Evolutionary conservation across 1,284 basidiomycete genomes (phyloP).

Genomic region (Fomitopsis palustris): DNA sequence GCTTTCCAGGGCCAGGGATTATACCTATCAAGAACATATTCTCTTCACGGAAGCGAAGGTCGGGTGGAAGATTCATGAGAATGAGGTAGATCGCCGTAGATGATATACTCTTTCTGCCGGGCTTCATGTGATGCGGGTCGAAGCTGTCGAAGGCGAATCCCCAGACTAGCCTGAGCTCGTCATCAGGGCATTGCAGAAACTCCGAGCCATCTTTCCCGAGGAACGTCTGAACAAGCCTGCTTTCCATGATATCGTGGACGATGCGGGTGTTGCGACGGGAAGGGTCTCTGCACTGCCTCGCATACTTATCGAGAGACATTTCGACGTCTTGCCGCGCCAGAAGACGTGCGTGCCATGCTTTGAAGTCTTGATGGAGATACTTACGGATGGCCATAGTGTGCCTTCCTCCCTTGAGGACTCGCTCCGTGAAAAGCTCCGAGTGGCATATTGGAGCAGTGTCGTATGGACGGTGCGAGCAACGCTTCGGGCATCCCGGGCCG

Average conservation of each 20-base stretch:
- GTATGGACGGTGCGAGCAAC: neutral
- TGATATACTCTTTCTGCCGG: neutral
- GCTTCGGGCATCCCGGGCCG: neutral
- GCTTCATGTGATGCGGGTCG: neutral
- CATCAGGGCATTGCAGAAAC: neutral
- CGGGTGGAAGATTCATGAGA: conserved; percentile 26
- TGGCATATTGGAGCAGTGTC: neutral
- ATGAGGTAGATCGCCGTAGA: conserved; percentile 20
- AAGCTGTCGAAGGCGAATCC: neutral
- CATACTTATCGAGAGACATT: neutral
- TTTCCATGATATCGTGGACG: neutral
- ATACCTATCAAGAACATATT: conserved; percentile 29
- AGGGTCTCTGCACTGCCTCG: too few species aligned
- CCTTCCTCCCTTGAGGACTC: neutral
- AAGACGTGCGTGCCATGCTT: neutral
- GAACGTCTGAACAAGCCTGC: neutral
- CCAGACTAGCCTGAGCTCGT: neutral
- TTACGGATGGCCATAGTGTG: neutral
- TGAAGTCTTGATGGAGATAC: neutral
- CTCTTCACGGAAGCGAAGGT: conserved; percentile 22
- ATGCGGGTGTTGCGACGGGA: neutral
- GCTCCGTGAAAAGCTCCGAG: neutral
- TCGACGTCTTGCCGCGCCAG: neutral
- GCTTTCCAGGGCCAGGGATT: conserved; percentile 34
- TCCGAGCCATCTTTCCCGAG: neutral